Conservation (phyloP, 1,284 basidiomycete species). For the Coniferiporia sulphurascens region DNA sequence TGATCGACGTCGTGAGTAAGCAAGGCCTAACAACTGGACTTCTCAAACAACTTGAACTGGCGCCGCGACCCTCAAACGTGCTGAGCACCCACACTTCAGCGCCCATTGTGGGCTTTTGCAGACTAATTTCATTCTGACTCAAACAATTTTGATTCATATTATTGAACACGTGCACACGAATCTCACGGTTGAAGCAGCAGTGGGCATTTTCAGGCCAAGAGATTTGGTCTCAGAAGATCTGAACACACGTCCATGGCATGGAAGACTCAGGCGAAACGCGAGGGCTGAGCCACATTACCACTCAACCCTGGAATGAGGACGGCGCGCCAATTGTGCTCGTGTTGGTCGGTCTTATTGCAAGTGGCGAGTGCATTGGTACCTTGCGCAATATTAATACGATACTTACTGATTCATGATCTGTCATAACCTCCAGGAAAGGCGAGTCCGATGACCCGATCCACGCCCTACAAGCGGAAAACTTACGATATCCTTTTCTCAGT, state of each 20-base stretch:
- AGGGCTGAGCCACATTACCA: background rate
- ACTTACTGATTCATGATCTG: background rate
- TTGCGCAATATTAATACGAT: background rate
- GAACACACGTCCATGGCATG: background rate
- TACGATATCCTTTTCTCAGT: conserved; percentile 34
- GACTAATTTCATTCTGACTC: too few relatives aligned
- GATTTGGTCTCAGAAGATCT: too few relatives aligned
- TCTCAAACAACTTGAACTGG: too few relatives aligned
- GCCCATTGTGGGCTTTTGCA: too few relatives aligned
- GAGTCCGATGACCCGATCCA: conserved; percentile 13
- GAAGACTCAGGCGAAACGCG: background rate
- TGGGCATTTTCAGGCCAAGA: too few relatives aligned
- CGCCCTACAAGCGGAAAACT: background rate
- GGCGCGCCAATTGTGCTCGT: conserved; percentile 46
- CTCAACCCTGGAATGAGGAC: conserved; percentile 11
- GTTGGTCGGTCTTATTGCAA: conserved; percentile 59
- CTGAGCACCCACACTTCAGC: too few relatives aligned
- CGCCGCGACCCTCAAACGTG: too few relatives aligned
- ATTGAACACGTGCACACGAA: background rate
- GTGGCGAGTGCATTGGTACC: background rate
- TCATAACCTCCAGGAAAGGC: conserved; percentile 54
- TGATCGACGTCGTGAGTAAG: too few relatives aligned
- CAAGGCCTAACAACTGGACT: too few relatives aligned
- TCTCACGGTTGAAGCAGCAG: background rate
- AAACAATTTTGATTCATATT: too few relatives aligned